Percentiles rank a stretch among this genome's conserved stretches.
Conservation (phyloP, 305 asterid species). For the Petunia hybrid region DNA sequence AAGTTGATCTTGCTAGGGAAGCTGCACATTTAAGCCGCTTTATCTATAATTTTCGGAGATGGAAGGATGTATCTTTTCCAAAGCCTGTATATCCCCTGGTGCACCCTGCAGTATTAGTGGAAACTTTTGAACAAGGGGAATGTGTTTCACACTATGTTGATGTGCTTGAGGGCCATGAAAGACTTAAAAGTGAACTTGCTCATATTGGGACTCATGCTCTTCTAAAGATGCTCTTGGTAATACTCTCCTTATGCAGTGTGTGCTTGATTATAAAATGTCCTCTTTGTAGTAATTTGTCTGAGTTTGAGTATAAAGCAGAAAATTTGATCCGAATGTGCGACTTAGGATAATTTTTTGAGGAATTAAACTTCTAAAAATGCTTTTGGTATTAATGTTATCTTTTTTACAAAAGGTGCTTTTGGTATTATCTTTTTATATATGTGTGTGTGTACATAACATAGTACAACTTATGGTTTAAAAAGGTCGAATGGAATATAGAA, state of each 20-base stretch:
- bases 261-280: background rate
- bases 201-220: conserved; percentile 42
- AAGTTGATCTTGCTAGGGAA: conserved; percentile 38
- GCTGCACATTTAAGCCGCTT: conserved; percentile 39
- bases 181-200: conserved; percentile 35
- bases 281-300: conserved; percentile 2
- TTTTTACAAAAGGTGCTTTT: background rate
- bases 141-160: conserved; percentile 38
- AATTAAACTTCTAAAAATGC: background rate
- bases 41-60: conserved; percentile 36
- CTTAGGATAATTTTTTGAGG: background rate
- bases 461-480: background rate
- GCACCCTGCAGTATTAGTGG: conserved; percentile 40
- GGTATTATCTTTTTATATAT: background rate
- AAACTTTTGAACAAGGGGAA: conserved; percentile 41
- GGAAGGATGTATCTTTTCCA: conserved; percentile 39
- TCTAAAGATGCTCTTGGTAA: conserved; percentile 43
- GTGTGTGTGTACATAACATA: background rate
- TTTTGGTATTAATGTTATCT: background rate
- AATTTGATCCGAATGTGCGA: background rate
- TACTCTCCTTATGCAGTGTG: background rate
- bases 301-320: background rate
- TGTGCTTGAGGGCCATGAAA: conserved; percentile 40
- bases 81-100: conserved; percentile 43
- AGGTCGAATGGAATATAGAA: background rate